A percentile compares a stretch with the other conserved stretches of the same genome.
Conservation (phyloP, 2,329 filamentous ascomycete genomes). For the Trichoderma brevicompactum region DNA sequence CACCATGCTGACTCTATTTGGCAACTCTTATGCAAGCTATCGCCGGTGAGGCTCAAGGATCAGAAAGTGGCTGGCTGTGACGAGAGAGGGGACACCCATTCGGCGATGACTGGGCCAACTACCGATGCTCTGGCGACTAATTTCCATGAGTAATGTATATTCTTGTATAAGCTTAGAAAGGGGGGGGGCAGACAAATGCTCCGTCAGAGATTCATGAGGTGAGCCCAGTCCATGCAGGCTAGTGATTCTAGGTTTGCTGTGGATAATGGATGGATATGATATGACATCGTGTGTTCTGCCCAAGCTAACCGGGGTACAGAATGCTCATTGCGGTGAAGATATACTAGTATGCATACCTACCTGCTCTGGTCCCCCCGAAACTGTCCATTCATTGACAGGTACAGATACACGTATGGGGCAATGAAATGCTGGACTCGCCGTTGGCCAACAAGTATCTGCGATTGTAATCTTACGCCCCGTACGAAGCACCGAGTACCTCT, state of each 20-base stretch:
- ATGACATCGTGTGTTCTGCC: neutral
- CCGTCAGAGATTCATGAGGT: neutral
- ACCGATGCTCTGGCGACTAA: too few relatives aligned
- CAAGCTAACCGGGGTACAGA: neutral
- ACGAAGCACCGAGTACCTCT: too few relatives aligned
- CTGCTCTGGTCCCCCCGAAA: too few relatives aligned
- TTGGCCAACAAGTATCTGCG: too few relatives aligned
- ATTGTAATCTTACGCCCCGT: neutral
- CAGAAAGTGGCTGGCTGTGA: neutral
- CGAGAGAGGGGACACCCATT: neutral
- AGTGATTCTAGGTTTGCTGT: neutral
- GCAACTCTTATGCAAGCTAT: neutral
- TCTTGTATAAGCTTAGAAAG: neutral
- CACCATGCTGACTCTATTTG: neutral
- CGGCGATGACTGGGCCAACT: neutral
- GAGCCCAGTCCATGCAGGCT: neutral
- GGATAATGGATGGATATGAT: neutral
- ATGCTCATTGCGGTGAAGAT: constrained; percentile 5
- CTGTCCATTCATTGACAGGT: too few relatives aligned
- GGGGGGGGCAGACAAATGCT: neutral
- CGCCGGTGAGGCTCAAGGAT: neutral
- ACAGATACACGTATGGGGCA: neutral
- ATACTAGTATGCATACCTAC: neutral
- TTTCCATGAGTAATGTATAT: neutral
- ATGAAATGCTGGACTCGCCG: too few relatives aligned